Evolutionary conservation across 768 basidiomycete genomes (phyloP).

Genomic region (Russula earlei): DNA sequence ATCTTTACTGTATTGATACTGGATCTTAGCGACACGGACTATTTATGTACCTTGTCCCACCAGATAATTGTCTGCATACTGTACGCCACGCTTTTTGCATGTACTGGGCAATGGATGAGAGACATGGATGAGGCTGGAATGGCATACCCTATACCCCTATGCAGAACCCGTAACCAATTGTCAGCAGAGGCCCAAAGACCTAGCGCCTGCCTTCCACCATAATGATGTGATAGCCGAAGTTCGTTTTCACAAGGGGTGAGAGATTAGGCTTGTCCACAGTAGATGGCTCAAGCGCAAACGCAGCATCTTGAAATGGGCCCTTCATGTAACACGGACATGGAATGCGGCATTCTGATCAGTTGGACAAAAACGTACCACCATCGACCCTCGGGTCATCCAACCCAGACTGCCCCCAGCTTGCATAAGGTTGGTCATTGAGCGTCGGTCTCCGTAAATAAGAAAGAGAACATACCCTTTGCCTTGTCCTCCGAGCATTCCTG

Average conservation of each 20-base stretch:
- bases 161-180: background rate
- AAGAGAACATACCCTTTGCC: conserved; percentile 52
- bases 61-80: conserved; percentile 15
- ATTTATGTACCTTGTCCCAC: conserved; percentile 17
- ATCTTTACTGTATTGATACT: conserved; percentile 16
- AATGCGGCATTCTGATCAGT: background rate
- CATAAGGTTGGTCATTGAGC: too few relatives aligned
- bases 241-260: conserved; percentile 72
- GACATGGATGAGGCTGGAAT: background rate
- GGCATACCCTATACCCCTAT: background rate
- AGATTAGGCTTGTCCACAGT: conserved; percentile 68
- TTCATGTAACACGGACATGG: conserved; percentile 22
- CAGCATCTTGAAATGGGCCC: conserved; percentile 79
- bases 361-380: conserved; percentile 46
- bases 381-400: conserved; percentile 80
- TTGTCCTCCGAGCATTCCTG: conserved; percentile 90
- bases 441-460: conserved; percentile 1
- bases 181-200: background rate
- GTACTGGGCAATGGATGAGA: background rate
- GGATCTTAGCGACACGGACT: conserved; percentile 9
- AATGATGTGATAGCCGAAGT: conserved; percentile 81
- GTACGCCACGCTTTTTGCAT: conserved; percentile 8
- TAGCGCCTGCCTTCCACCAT: conserved; percentile 80
- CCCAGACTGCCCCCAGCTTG: conserved; percentile 83
- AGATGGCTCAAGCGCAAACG: conserved; percentile 71